Evolutionary conservation across 2,329 filamentous ascomycete genomes (phyloP).

Genomic region (Lachnellula occidentalis): DNA sequence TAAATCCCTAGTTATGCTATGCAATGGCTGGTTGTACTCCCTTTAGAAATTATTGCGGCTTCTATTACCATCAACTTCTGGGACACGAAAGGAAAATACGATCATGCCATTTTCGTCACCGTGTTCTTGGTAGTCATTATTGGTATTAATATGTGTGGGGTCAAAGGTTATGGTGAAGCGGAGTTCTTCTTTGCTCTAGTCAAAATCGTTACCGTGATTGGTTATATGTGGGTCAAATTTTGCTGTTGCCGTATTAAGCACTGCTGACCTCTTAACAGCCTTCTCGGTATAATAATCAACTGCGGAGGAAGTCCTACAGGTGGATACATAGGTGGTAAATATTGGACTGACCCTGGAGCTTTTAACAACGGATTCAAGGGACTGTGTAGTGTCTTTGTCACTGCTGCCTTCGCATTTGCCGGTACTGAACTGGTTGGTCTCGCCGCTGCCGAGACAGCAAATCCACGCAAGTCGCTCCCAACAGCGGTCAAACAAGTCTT

Average conservation of each 20-base stretch:
- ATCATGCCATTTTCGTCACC: conserved; percentile 72
- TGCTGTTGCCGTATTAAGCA: neutral
- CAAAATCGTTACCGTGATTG: conserved; percentile 81
- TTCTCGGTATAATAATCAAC: conserved; percentile 82
- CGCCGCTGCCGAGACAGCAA: conserved; percentile 72
- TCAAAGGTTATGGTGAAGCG: conserved; percentile 83
- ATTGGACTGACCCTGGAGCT: conserved; percentile 76
- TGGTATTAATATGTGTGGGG: conserved; percentile 78
- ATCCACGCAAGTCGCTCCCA: conserved; percentile 74
- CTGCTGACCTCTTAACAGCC: conserved; percentile 39
- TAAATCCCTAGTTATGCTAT: conserved; percentile 61
- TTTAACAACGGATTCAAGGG: conserved; percentile 81
- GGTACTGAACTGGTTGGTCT: conserved; percentile 73
- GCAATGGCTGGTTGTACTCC: conserved; percentile 80
- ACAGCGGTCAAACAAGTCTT: conserved; percentile 91
- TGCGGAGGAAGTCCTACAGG: conserved; percentile 69
- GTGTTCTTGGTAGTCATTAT: conserved; percentile 75
- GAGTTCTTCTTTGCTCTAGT: conserved; percentile 84
- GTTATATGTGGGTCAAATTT: conserved; percentile 64
- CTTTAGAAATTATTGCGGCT: conserved; percentile 81
- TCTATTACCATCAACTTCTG: conserved; percentile 81
- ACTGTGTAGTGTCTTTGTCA: conserved; percentile 73
- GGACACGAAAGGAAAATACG: conserved; percentile 48
- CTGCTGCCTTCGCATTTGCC: conserved; percentile 69
- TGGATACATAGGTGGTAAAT: conserved; percentile 74